Base-by-base conservation (phyloP, 371 early-diverging fungal species). In the Syncephalastrum monosporum region DNA sequence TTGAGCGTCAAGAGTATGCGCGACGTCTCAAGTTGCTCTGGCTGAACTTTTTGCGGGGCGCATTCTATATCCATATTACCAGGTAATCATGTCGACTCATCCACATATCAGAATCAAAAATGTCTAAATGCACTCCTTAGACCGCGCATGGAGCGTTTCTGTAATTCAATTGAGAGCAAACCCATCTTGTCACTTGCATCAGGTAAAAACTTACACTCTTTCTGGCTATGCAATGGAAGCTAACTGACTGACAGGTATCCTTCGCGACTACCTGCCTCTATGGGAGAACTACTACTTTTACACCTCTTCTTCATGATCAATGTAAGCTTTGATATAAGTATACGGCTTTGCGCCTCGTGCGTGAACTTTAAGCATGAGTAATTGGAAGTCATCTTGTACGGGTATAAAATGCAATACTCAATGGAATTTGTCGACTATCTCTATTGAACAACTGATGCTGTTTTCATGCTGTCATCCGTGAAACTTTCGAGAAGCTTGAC, bases 211-310 rank as follows among this genome's bases (percentile, higher is more conserved):
- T 2, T 0, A 7, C 29, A 3, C 29, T 29, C 7, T 7, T 29
- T 29, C 29, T 7, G 29, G 29, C 7, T 29, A 29, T 29, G 29
- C 29, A 7, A 6, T 7, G 29, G 7, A 29, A 29, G 7, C 29
- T 29, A 29, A 29, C 29, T 29, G 29, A 7, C 29, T 44, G 3
- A 43, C 83, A 59, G 86, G 86, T 57, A 83, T 90, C 42, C 67
- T 94, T 42, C 82, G 82, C 38, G 96, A 96, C 65, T 97, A 97
- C 68, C 83, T 91, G 63, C 96, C 96, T 5, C 78, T 97, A 44
- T 96, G 95, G 94, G 91, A 97, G 75, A 83, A 85, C 48, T 85
- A 91, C 62, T 92, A 95, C 76, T 95, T 94, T 64, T 93, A 94
- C 69, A 93, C 73, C 16, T 74, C 75, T 47, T 64, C 73, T 49